Conservation (phyloP, 179 eudicot species). For the Camellia oleifera region DNA sequence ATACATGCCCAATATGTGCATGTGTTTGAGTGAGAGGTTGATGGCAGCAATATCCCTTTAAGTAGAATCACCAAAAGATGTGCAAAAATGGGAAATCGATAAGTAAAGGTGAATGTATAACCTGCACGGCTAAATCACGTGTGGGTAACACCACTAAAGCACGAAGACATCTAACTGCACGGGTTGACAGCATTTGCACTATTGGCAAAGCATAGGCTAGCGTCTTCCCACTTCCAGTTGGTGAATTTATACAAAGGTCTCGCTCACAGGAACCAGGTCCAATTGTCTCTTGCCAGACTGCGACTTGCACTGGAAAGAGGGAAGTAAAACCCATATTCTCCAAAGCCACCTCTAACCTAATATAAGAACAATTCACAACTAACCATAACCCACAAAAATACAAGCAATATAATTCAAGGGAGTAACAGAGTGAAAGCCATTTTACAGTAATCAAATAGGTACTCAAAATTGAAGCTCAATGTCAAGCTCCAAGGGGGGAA, state of each 20-base stretch:
- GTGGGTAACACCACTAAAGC: conserved; percentile 95
- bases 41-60: neutral
- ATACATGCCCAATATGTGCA: neutral
- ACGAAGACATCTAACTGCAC: conserved; percentile 69
- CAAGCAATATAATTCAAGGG: neutral
- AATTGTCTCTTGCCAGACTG: conserved; percentile 94
- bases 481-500: neutral
- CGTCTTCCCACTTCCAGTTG: conserved; percentile 97
- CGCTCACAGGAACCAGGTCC: conserved; percentile 96
- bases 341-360: conserved; percentile 72
- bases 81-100: neutral
- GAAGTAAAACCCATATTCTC: conserved; percentile 59
- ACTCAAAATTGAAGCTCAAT: conserved; percentile 6
- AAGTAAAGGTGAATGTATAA: conserved; percentile 15
- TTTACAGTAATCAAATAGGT: conserved; percentile 2
- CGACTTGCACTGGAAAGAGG: conserved; percentile 91
- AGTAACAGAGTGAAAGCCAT: neutral
- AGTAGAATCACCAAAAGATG: neutral
- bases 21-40: neutral
- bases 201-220: conserved; percentile 90
- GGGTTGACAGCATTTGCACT: conserved; percentile 69
- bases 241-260: conserved; percentile 89
- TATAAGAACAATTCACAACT: neutral
- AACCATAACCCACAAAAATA: neutral
- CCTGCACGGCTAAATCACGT: conserved; percentile 97